Conservation (phyloP, 768 basidiomycete genomes). For the Boletus reticulatus region DNA sequence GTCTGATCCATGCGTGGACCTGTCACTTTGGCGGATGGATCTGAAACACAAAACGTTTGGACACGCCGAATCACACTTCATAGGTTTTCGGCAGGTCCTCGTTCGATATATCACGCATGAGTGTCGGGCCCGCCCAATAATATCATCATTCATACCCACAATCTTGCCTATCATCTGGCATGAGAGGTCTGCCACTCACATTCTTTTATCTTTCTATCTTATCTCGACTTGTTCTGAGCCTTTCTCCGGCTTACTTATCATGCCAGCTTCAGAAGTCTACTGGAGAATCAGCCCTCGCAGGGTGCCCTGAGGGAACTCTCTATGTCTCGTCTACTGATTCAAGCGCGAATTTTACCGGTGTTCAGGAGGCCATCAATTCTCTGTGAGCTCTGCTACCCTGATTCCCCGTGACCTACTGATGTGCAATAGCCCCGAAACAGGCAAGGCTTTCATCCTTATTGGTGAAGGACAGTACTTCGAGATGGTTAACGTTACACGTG, state of each 20-base stretch:
- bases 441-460: slow-evolving; percentile 48
- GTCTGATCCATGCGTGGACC: not conserved
- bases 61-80: not conserved
- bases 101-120: not conserved
- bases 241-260: slow-evolving; percentile 45
- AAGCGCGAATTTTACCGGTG: slow-evolving; percentile 42
- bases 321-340: slow-evolving; percentile 53
- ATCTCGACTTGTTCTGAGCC: slow-evolving; percentile 16
- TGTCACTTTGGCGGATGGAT: not conserved
- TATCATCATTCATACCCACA: not conserved
- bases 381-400: slow-evolving; percentile 40
- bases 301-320: slow-evolving; percentile 58
- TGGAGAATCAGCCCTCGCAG: slow-evolving; percentile 41
- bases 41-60: not conserved
- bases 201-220: slow-evolving; percentile 4
- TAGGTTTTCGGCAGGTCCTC: not conserved
- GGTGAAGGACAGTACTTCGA: slow-evolving; percentile 60
- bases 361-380: slow-evolving; percentile 57
- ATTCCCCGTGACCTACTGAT: not conserved
- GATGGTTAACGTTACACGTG: slow-evolving; percentile 53
- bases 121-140: not conserved
- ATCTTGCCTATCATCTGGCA: too few relatives aligned
- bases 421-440: slow-evolving; percentile 39
- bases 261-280: slow-evolving; percentile 54
- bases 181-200: slow-evolving; percentile 7